Base-by-base conservation (phyloP, 169 alveolate genomes). In the Eimeria praecox region DNA sequence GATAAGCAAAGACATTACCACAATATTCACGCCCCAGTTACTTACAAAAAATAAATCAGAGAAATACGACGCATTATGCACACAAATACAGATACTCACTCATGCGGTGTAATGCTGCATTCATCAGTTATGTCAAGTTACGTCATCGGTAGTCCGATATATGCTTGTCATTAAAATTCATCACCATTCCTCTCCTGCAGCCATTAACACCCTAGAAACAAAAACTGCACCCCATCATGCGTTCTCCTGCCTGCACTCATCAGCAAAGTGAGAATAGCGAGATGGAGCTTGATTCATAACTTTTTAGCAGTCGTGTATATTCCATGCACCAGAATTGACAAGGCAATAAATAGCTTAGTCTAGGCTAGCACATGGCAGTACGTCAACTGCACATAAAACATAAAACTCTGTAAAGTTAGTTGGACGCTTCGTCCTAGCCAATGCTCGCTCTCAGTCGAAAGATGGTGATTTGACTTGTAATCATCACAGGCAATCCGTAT, bases 261-360 rank as follows among this genome's bases (percentile, higher is more conserved):
- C 54, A 49, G 90, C 90, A 82, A 82, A 82, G 69, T 1, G 90
- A 46, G 90, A 82, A 82, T 82, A 82, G 90, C 90, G 90, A 49
- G 90, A 49, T 82, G 75, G 90, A 82, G 73, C 27, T 82, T 10
- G n/a, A 27, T 42, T 24, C 30, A 24, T 16, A 82, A 38, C 71
- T 12, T 2, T 82, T 5, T 82, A 16, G 90, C 90, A 82, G 90
- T 33, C 90, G 5, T 27, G 35, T n/a, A 54, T 27, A 82, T 52
- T 82, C 90, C 90, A 54, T 54, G 90, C 90, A 82, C 35, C 14
- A 82, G 90, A 35, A 82, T 40, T 59, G 69, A 59, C 69, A 35
- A 71, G 83, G 30, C 83, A 30, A 71, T 71, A 14, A 12, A 71
- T 20, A 46, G 30, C 52, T 35, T 71, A 20, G 49, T 10, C 6